Percentiles rank a stretch among this genome's conserved stretches.
phyloP scores from a whole-genome alignment of 2,329 filamentous ascomycete species.

The Ophiostoma montium region DNA sequence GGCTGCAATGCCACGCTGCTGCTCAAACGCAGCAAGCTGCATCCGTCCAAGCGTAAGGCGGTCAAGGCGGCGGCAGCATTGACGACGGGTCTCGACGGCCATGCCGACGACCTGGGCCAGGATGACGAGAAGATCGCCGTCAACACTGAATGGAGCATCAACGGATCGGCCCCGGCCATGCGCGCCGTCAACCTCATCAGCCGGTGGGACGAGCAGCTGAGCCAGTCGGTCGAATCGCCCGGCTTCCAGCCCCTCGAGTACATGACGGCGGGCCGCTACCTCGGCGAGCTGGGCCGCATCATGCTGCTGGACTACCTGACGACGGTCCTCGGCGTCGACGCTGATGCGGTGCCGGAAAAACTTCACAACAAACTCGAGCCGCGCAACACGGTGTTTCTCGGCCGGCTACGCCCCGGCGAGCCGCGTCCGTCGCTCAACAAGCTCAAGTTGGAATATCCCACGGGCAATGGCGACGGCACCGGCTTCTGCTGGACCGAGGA shows the following conservation, averaged over 20 bases:
- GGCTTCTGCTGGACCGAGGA: constrained; percentile 48
- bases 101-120: background rate
- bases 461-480: constrained; percentile 24
- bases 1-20: constrained; percentile 72
- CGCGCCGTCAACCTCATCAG: constrained; percentile 49
- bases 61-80: constrained; percentile 14
- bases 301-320: constrained; percentile 53
- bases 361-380: constrained; percentile 43
- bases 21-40: constrained; percentile 45
- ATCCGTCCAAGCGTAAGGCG: constrained; percentile 43
- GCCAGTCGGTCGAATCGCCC: constrained; percentile 50
- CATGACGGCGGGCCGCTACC: constrained; percentile 67
- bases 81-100: constrained; percentile 27
- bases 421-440: constrained; percentile 27
- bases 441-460: constrained; percentile 40
- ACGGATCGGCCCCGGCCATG: constrained; percentile 56
- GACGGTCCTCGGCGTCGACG: constrained; percentile 24
- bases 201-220: constrained; percentile 55
- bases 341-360: constrained; percentile 35
- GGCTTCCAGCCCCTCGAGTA: constrained; percentile 77
- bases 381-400: constrained; percentile 59
- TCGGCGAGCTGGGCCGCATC: constrained; percentile 61
- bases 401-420: constrained; percentile 47
- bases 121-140: constrained; percentile 51
- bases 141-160: constrained; percentile 77